Evolutionary conservation across 805 yeast species (phyloP).

Genomic region (Sugiyamaella americana): DNA sequence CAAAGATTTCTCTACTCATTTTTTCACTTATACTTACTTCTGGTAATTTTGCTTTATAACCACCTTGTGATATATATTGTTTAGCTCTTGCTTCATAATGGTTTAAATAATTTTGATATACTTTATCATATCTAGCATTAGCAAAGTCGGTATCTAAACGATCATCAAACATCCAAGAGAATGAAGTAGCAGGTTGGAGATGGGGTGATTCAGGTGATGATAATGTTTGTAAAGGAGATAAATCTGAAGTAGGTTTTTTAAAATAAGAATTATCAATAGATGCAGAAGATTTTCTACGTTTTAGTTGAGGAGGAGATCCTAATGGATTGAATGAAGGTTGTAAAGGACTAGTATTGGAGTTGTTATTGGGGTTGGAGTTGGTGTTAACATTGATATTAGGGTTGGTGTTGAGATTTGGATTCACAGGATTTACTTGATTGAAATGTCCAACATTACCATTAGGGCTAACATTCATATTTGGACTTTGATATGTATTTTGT

Average conservation of each 20-base stretch:
- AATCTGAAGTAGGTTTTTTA: background rate
- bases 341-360: no score
- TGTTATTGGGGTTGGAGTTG: no score
- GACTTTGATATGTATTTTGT: background rate
- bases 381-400: no score
- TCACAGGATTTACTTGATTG: no score
- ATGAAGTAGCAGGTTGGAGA: conserved; percentile 15
- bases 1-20: background rate
- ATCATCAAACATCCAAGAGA: conserved; percentile 29
- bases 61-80: conserved; percentile 4
- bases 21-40: conserved; percentile 3
- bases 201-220: conserved; percentile 3
- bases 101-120: conserved; percentile 17
- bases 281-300: background rate
- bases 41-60: background rate
- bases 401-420: no score
- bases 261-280: background rate
- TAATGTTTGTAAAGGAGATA: background rate
- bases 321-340: background rate
- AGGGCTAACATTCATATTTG: no score
- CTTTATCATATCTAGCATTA: conserved; percentile 25
- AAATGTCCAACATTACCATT: no score
- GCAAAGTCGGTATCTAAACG: conserved; percentile 18
- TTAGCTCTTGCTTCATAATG: conserved; percentile 10
- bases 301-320: background rate